Conservation (phyloP, 768 basidiomycete species). For the Phlegmacium glaucopus region DNA sequence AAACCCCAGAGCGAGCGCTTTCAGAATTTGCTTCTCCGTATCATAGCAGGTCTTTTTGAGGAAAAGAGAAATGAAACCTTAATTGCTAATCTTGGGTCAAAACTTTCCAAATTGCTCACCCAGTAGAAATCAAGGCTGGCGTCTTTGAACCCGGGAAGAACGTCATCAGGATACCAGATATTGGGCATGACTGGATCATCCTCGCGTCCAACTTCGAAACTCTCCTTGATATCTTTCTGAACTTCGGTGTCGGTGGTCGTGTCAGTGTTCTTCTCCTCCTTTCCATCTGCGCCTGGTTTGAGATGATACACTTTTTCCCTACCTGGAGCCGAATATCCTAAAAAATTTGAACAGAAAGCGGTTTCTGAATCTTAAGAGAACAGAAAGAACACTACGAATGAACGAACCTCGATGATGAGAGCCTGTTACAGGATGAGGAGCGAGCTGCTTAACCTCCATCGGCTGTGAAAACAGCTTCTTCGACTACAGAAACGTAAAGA, state of each 20-base stretch:
- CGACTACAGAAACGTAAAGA: too few relatives aligned
- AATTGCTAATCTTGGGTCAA: slow-evolving; percentile 20
- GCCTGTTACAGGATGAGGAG: slow-evolving; percentile 43
- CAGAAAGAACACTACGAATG: too few relatives aligned
- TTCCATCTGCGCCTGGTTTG: slow-evolving; percentile 31
- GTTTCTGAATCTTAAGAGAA: too few relatives aligned
- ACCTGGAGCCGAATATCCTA: slow-evolving; percentile 39
- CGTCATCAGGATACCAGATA: slow-evolving; percentile 53
- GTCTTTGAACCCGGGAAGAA: slow-evolving; percentile 51
- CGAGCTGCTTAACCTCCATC: slow-evolving; percentile 35
- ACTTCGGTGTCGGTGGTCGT: slow-evolving; percentile 16
- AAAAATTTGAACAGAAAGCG: too few relatives aligned
- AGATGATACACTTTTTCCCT: slow-evolving; percentile 37
- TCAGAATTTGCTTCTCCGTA: slow-evolving; percentile 40
- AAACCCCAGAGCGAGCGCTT: slow-evolving; percentile 47
- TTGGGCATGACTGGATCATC: slow-evolving; percentile 45
- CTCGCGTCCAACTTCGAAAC: slow-evolving; percentile 53
- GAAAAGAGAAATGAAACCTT: not conserved
- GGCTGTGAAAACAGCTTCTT: slow-evolving; percentile 36
- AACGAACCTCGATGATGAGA: slow-evolving; percentile 40
- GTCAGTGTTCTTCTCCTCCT: not conserved
- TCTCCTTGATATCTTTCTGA: slow-evolving; percentile 44
- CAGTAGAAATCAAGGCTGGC: slow-evolving; percentile 50
- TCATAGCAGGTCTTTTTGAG: slow-evolving; percentile 35
- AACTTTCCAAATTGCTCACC: slow-evolving; percentile 27